Base-by-base conservation (phyloP, 1,139 yeast species). In the Blastobotrys proliferans region DNA sequence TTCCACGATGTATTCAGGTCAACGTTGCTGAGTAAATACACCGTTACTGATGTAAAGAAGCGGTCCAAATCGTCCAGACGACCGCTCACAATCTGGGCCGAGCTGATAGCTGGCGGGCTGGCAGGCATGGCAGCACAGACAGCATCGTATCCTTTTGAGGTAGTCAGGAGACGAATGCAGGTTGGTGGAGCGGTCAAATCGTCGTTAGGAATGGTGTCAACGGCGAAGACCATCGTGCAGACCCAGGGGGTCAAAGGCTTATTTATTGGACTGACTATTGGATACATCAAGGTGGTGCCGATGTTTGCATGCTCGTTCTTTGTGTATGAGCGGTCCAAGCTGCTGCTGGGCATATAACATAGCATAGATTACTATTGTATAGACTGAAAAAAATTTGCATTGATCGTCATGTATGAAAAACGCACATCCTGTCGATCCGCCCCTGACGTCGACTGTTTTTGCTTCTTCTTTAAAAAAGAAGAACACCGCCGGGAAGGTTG, bases 291-390 rank as follows among this genome's bases (percentile, higher is more conserved):
- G 65, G 95, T 92, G 35, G 80, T 85, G 17, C 99, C 99, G 14
- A 92, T 92, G 98, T 92, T 82, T 58, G 95, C 97, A 40, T 90
- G 97, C 63, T 83, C 96, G 13, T 92, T 90, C 64, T 90, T 79
- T 62, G 96, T 90, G 26, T 92, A 92, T 64, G 98, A 92, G 66
- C 73, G 97, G 50, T 73, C 82, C 66, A 92, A 92, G 67, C 67
- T 70, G 52, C 60, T 72, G 37, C 66, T 87, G 49, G 85, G 85
- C 33, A 83, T 84, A 45, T 77, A 56, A 58, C 6, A 30, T 30
- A 9, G 21, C 9, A 10, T 30, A 30, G 9, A 6, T 28, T 28
- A 6, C 14, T 6, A n/a, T n/a, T n/a, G n/a, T n/a, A n/a, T n/a
- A n/a, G n/a, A n/a, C n/a, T n/a, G n/a, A n/a, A n/a, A n/a, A n/a